Evolutionary conservation across 768 basidiomycete species (phyloP).

Genomic region (Mycena chlorophos): DNA sequence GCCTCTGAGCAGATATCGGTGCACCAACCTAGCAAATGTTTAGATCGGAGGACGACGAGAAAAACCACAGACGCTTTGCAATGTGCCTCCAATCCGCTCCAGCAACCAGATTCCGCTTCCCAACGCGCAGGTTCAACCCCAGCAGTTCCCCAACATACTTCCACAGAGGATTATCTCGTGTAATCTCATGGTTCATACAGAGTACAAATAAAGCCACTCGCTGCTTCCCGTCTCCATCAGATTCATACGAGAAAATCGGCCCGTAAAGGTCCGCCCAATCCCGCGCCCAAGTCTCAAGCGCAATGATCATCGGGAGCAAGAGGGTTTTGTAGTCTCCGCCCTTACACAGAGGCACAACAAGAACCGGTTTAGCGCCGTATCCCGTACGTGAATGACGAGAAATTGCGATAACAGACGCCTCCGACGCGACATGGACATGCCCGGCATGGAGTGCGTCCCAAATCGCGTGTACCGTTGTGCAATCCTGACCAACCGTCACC

Average conservation of each 20-base stretch:
- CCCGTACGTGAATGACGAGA: slow-evolving; percentile 6
- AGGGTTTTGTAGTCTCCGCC: slow-evolving; percentile 5
- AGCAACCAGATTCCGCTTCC: slow-evolving; percentile 13
- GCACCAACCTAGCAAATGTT: slow-evolving; percentile 13
- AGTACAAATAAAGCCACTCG: slow-evolving; percentile 16
- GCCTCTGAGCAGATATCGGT: slow-evolving; percentile 11
- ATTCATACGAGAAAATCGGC: slow-evolving; percentile 14
- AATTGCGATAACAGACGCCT: slow-evolving; percentile 30
- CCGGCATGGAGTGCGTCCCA: slow-evolving; percentile 21
- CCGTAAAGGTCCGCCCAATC: slow-evolving; percentile 12
- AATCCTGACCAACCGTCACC: slow-evolving; percentile 22
- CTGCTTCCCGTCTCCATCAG: slow-evolving; percentile 23
- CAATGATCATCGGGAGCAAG: background rate
- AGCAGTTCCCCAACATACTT: slow-evolving; percentile 12
- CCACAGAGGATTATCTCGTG: slow-evolving; percentile 11
- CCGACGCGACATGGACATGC: slow-evolving; percentile 29
- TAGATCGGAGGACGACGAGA: background rate
- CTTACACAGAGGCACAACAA: slow-evolving; percentile 22
- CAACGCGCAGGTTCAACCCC: slow-evolving; percentile 20
- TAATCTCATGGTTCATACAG: slow-evolving; percentile 17
- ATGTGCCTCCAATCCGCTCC: slow-evolving; percentile 23
- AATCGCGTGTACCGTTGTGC: slow-evolving; percentile 12
- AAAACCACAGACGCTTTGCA: slow-evolving; percentile 19
- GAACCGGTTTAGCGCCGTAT: slow-evolving; percentile 24
- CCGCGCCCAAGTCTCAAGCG: slow-evolving; percentile 14